Evolutionary conservation across 2,329 filamentous ascomycete species (phyloP).

Genomic region (Chrysoporthe austroafricana): DNA sequence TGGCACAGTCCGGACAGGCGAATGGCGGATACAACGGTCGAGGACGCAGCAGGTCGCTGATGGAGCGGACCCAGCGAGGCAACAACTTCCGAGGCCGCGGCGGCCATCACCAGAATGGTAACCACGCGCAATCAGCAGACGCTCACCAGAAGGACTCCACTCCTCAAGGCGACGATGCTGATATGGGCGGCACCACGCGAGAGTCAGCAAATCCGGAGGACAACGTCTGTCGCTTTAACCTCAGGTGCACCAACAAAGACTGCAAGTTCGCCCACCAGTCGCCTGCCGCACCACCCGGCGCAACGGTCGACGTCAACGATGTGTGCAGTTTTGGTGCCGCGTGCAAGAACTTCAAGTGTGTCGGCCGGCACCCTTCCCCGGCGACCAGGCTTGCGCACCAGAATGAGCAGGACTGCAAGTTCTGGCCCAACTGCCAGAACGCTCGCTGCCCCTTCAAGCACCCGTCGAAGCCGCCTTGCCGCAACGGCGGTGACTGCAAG

Average conservation of each 20-base stretch:
- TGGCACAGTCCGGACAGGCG: conserved; percentile 55
- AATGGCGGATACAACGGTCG: conserved; percentile 41
- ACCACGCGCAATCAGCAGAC: conserved; percentile 37
- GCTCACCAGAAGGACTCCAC: conserved; percentile 39
- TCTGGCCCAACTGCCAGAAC: conserved; percentile 91
- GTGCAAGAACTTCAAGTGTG: conserved; percentile 96
- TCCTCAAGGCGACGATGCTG: conserved; percentile 58
- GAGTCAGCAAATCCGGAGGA: conserved; percentile 63
- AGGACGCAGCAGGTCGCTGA: conserved; percentile 65
- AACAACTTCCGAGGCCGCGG: conserved; percentile 57
- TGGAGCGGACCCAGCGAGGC: conserved; percentile 70
- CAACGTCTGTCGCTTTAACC: conserved; percentile 85
- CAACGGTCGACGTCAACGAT: conserved; percentile 77
- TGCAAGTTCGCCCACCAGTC: conserved; percentile 96
- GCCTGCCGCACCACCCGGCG: conserved; percentile 79
- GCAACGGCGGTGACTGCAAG: conserved; percentile 88
- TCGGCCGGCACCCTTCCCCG: conserved; percentile 88
- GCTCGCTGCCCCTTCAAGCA: conserved; percentile 87
- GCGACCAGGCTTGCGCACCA: conserved; percentile 79
- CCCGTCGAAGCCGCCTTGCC: conserved; percentile 82
- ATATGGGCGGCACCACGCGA: conserved; percentile 59
- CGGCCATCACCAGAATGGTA: conserved; percentile 47
- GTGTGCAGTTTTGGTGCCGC: conserved; percentile 83
- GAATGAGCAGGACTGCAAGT: conserved; percentile 84
- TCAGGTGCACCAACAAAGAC: conserved; percentile 83